Percentiles rank a stretch among this genome's conserved stretches.
phyloP scores from a whole-genome alignment of 192 early-diverging fungal species.

The Linnemannia schmuckeri region DNA sequence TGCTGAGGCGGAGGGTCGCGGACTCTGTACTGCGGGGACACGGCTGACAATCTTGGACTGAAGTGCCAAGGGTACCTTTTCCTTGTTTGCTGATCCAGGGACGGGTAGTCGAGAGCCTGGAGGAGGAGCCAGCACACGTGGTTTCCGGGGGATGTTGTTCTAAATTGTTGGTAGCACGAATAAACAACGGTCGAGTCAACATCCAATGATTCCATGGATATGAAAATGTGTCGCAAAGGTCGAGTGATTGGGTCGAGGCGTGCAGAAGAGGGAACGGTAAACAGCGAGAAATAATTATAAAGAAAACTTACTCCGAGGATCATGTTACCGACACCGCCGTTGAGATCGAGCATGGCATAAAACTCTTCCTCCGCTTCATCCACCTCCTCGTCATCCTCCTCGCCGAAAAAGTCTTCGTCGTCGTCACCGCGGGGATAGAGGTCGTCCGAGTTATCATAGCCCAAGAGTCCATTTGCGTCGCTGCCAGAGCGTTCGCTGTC shows the following conservation, averaged over 20 bases:
- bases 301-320: conserved; percentile 40
- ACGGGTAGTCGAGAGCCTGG: conserved; percentile 45
- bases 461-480: conserved; percentile 36
- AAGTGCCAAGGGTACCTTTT: conserved; percentile 32
- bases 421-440: conserved; percentile 27
- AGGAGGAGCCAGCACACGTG: conserved; percentile 37
- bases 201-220: background rate
- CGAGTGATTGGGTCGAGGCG: background rate
- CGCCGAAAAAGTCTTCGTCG: conserved; percentile 24
- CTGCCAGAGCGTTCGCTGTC: conserved; percentile 52
- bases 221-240: background rate
- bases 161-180: conserved; percentile 4
- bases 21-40: background rate
- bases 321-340: conserved; percentile 49
- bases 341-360: conserved; percentile 51
- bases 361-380: conserved; percentile 31
- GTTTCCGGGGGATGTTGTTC: conserved; percentile 55
- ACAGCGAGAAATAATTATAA: background rate
- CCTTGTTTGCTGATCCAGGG: conserved; percentile 16
- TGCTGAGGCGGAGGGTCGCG: background rate
- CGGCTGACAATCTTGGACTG: conserved; percentile 29
- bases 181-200: background rate
- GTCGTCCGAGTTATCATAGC: conserved; percentile 35
- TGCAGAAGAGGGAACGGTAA: background rate
- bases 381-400: conserved; percentile 25